Conservation (phyloP, 371 early-diverging fungal species). For the Mortierella sp. region DNA sequence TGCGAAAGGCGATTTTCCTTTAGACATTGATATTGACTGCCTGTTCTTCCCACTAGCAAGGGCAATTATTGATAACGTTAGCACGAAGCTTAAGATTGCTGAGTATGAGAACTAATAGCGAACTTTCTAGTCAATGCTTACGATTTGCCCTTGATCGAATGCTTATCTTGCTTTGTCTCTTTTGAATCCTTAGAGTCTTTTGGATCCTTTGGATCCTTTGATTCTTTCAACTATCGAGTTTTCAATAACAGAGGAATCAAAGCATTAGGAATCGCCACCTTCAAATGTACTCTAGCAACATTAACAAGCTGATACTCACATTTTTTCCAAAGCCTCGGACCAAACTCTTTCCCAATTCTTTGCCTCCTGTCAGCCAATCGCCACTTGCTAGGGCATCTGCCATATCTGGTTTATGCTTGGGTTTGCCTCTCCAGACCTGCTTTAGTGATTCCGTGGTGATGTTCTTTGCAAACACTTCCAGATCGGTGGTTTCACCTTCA, state of each 20-base stretch:
- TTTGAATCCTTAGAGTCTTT: background rate
- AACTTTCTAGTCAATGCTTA: background rate
- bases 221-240: background rate
- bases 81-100: background rate
- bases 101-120: too few species aligned
- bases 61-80: background rate
- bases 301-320: conserved; percentile 7
- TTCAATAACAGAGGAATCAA: background rate
- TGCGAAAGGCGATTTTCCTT: conserved; percentile 26
- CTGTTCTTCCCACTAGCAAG: conserved; percentile 36
- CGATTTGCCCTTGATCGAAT: background rate
- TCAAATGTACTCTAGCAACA: background rate
- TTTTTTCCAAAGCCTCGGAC: conserved; percentile 55
- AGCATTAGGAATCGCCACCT: background rate
- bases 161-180: background rate
- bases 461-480: conserved; percentile 71
- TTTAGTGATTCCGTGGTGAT: conserved; percentile 69
- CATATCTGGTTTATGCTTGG: conserved; percentile 59
- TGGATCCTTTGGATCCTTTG: background rate
- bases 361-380: conserved; percentile 59
- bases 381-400: conserved; percentile 54
- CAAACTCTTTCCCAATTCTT: conserved; percentile 55
- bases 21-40: conserved; percentile 37
- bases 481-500: conserved; percentile 65
- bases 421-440: conserved; percentile 71